Evolutionary conservation across 2,329 filamentous ascomycete species (phyloP).

Genomic region (Paramyrothecium roridum): DNA sequence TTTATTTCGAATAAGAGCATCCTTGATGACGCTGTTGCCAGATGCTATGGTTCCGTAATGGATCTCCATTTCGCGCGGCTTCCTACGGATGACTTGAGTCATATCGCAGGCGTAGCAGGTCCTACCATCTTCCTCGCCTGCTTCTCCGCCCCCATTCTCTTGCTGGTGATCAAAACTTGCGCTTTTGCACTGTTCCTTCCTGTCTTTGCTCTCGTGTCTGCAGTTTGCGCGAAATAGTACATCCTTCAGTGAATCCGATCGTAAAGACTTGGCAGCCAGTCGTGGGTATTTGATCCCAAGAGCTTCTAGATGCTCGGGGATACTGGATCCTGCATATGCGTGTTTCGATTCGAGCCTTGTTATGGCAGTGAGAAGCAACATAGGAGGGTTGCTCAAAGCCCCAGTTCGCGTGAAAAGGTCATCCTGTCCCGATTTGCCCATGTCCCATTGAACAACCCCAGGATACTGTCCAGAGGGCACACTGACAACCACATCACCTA

Average conservation of each 20-base stretch:
- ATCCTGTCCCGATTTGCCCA: slow-evolving; percentile 4
- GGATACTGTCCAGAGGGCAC: neutral
- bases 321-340: neutral
- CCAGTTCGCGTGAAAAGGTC: slow-evolving; percentile 5
- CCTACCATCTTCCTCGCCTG: neutral
- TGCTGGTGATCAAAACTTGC: neutral
- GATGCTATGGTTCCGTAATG: neutral
- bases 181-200: neutral
- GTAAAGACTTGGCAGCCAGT: slow-evolving; percentile 3
- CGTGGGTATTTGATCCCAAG: slow-evolving; percentile 2
- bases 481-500: slow-evolving; percentile 10
- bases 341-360: slow-evolving; percentile 5
- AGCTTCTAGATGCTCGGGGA: slow-evolving; percentile 3
- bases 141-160: neutral
- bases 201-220: neutral
- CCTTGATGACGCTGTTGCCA: neutral
- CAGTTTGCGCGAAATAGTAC: neutral
- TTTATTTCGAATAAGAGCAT: neutral
- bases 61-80: neutral
- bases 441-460: slow-evolving; percentile 8
- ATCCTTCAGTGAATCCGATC: neutral
- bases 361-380: slow-evolving; percentile 1
- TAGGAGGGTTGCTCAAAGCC: slow-evolving; percentile 2
- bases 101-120: neutral
- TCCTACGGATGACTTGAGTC: neutral